Base-by-base conservation (phyloP, 2,329 filamentous ascomycete species). In the Cladosporium oxysporum region DNA sequence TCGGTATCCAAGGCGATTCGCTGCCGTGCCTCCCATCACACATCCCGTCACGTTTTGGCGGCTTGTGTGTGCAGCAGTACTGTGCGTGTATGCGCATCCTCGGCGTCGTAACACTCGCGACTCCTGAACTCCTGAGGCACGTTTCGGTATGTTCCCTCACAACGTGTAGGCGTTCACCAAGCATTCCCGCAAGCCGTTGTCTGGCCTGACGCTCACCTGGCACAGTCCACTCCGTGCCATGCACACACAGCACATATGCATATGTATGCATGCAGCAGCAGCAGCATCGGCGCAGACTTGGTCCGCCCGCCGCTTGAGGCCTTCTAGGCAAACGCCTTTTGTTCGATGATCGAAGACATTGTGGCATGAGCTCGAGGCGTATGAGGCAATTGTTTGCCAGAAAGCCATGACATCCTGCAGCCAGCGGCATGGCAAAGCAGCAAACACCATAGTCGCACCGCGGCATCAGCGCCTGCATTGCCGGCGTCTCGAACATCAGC, bases 341-440 rank as follows among this genome's bases (percentile, higher is more conserved):
- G 23, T 50, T 61, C 58, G 58, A 61, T 61, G 58, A 61, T 61
- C 58, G 58, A 61, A 61, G 58, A 61, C 58, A 61, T 61, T 35
- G 58, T 50, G 58, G 41, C 58, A 61, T 61, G 58, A 61, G 33
- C 28, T n/a, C 28, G 21, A 31, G 29, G 28, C 8, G 10, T 33
- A 55, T 31, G 55, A 49, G 58, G 37, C 41, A 29, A 21, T 44
- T 41, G 37, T 59, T 44, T 41, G 37, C 33, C 23, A 61, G 47
- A 49, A 29, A n/a, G 35, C 37, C 58, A 47, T 60, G 16, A 29
- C 26, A 28, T 23, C 18, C 58, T 33, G 58, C 41, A 47, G 41
- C 35, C 50, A 33, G 35, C 58, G 28, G 28, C 52, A 52, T 33
- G n/a, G 53, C 53, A 57, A 21, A 41, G 29, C 33, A 37, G 55